Evolutionary conservation across 2,329 filamentous ascomycete species (phyloP).

Genomic region (Cordyceps cicadae): DNA sequence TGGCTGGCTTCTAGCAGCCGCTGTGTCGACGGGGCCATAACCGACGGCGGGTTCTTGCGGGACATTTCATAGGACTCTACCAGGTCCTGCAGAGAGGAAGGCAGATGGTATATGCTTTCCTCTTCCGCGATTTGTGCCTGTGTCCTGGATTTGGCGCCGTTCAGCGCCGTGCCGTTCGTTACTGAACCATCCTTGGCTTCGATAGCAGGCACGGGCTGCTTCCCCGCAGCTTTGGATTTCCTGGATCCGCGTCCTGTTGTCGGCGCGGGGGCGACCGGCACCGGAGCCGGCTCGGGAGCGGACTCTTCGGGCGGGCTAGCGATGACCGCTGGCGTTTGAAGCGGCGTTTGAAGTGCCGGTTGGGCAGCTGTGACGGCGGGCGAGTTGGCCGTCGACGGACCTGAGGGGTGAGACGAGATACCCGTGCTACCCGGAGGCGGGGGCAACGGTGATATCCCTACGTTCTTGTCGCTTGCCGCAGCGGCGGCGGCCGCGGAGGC

Average conservation of each 20-base stretch:
- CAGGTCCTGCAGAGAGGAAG: slow-evolving; percentile 78
- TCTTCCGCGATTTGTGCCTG: slow-evolving; percentile 42
- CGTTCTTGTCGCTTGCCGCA: slow-evolving; percentile 75
- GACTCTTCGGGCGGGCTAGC: slow-evolving; percentile 15
- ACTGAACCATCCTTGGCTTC: slow-evolving; percentile 35
- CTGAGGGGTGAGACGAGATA: slow-evolving; percentile 41
- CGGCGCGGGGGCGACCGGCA: slow-evolving; percentile 18
- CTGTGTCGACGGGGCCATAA: slow-evolving; percentile 57
- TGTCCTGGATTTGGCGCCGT: slow-evolving; percentile 43
- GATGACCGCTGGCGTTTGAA: slow-evolving; percentile 23
- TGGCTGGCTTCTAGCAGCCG: slow-evolving; percentile 71
- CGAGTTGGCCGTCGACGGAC: slow-evolving; percentile 13
- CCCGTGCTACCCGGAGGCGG: slow-evolving; percentile 65
- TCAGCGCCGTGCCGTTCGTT: slow-evolving; percentile 38
- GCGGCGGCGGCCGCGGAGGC: slow-evolving; percentile 92
- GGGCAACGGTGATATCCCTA: slow-evolving; percentile 88
- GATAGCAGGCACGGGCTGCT: slow-evolving; percentile 31
- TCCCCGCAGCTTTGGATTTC: slow-evolving; percentile 36
- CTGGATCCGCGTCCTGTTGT: slow-evolving; percentile 21
- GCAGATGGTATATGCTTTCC: slow-evolving; percentile 88
- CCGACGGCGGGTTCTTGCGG: slow-evolving; percentile 57
- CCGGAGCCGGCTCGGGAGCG: slow-evolving; percentile 13
- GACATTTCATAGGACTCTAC: slow-evolving; percentile 84
- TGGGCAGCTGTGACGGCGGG: slow-evolving; percentile 41
- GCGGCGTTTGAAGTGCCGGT: slow-evolving; percentile 25